Base-by-base conservation (phyloP, 257 asterid species). In the Lantana camara region DNA sequence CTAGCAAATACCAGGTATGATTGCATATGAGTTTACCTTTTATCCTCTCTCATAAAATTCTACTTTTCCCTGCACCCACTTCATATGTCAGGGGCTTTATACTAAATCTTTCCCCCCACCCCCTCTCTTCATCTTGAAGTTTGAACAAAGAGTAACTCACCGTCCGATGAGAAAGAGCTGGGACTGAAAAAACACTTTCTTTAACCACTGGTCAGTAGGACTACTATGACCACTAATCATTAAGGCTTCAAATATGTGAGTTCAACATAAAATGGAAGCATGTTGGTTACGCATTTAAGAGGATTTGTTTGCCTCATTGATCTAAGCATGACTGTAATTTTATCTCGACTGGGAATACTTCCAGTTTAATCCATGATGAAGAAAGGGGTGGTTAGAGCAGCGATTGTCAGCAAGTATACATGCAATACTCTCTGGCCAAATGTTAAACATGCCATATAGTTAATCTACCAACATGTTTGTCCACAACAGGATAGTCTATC, bases 1-100 rank as follows among this genome's bases (percentile, higher is more conserved):
- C 91, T 40, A 88, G 97, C 75, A 91, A 88, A 88, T 91, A 85
- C 80, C 96, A 90, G 89, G 97, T 85, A 56, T 45, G 67, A 49
- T 65, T 66, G 47, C 66, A 49, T 54, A 10, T 9, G 16, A 23
- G 0, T 38, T 29, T 63, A 56, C 57, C 24, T 17, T 56, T 61
- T 51, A 13, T 19, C 23, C 44, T 40, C 14, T 44, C 45, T 50
- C 38, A 57, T 42, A 32, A 62, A 23, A 53, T 53, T 50, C 40
- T 35, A 17, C 34, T n/a, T 67, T 47, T 50, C 63, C 62, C 27
- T 23, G 17, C 42, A 9, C 17, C 15, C 48, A 12, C 63, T 24
- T 23, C 32, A 20, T 44, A 12, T 13, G 14, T 30, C 35, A 30
- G 35, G 3, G 35, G 35, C 3, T 30, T 30, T 30, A 30, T 30